These are phyloP conservation scores for Cordyceps militaris DNA, from an alignment of 2,329 filamentous ascomycete genomes.

Conservation along the genomic window DNA sequence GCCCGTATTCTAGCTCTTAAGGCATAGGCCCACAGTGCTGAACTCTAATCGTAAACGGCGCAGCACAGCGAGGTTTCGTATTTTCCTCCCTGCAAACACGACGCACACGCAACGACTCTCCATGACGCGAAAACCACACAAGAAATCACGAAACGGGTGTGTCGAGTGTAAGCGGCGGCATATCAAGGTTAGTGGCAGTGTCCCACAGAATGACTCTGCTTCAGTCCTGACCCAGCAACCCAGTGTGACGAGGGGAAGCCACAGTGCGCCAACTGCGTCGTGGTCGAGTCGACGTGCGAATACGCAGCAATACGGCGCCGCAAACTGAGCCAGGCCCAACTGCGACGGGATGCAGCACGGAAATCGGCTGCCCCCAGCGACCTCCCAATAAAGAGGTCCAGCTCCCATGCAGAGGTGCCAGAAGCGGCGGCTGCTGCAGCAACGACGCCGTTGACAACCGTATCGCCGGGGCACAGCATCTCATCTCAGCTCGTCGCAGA, in stretches of 20 bases:
- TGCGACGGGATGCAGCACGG: background rate
- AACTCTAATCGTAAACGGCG: too few relatives aligned
- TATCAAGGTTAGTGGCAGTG: slow-evolving; percentile 22
- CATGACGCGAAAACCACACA: slow-evolving; percentile 20
- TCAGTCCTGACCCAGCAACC: slow-evolving; percentile 12
- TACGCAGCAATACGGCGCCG: slow-evolving; percentile 1
- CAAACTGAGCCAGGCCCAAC: background rate
- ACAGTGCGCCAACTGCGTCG: slow-evolving; percentile 27
- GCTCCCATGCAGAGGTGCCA: too few relatives aligned
- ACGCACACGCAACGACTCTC: too few relatives aligned
- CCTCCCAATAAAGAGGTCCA: too few relatives aligned
- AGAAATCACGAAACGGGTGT: slow-evolving; percentile 28
- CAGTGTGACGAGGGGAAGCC: slow-evolving; percentile 32
- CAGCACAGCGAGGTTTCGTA: background rate
- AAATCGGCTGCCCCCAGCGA: background rate
- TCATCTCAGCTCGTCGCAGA: background rate
- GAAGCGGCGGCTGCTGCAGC: background rate
- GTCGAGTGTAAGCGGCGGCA: slow-evolving; percentile 28
- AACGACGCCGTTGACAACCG: background rate
- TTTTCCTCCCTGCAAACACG: too few relatives aligned
- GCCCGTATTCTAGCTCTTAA: too few relatives aligned
- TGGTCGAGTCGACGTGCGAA: slow-evolving; percentile 7
- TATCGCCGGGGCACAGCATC: background rate
- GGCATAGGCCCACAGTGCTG: too few relatives aligned
- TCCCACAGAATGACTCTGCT: too few relatives aligned